A percentile compares a stretch with the other conserved stretches of the same genome.
Conservation (phyloP, 176 grass and related monocot genomes). For the Triticum turgidum region DNA sequence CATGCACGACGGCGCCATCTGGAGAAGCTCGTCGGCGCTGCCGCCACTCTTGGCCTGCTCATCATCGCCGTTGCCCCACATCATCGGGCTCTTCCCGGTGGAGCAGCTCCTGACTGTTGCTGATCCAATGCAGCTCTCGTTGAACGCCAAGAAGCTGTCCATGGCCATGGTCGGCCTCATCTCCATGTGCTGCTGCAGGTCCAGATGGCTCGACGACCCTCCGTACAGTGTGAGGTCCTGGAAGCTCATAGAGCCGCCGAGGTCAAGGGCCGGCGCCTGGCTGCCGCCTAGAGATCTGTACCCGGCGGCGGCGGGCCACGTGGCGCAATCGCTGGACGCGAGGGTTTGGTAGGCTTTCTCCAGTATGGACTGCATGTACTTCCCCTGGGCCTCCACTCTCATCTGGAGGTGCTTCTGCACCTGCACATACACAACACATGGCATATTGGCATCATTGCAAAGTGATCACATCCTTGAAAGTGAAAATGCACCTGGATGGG, state of each 20-base stretch:
- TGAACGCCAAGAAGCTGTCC: constrained; percentile 50
- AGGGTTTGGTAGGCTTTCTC: constrained; percentile 84
- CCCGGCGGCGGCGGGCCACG: constrained; percentile 20
- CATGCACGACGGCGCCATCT: constrained; percentile 31
- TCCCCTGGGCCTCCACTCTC: constrained; percentile 90
- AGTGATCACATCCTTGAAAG: background rate
- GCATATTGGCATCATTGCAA: background rate
- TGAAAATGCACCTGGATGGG: constrained; percentile 49
- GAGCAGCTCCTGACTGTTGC: constrained; percentile 38
- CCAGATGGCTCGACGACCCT: constrained; percentile 45
- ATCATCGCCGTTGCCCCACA: constrained; percentile 55
- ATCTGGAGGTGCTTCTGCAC: constrained; percentile 96
- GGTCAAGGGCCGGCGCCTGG: constrained; percentile 35
- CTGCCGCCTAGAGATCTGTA: constrained; percentile 58
- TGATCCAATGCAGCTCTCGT: constrained; percentile 38
- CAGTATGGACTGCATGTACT: constrained; percentile 98
- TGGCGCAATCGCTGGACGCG: constrained; percentile 31
- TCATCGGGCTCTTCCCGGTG: constrained; percentile 62
- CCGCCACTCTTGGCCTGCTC: constrained; percentile 45
- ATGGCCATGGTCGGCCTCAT: constrained; percentile 52
- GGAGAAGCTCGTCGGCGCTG: constrained; percentile 44
- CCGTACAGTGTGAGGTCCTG: constrained; percentile 76
- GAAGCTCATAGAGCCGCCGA: constrained; percentile 56
- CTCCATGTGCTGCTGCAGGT: constrained; percentile 73
- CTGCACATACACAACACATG: constrained; percentile 25